phyloP scores from a whole-genome alignment of 2,329 filamentous ascomycete species.

The Karstenula rhodostoma region DNA sequence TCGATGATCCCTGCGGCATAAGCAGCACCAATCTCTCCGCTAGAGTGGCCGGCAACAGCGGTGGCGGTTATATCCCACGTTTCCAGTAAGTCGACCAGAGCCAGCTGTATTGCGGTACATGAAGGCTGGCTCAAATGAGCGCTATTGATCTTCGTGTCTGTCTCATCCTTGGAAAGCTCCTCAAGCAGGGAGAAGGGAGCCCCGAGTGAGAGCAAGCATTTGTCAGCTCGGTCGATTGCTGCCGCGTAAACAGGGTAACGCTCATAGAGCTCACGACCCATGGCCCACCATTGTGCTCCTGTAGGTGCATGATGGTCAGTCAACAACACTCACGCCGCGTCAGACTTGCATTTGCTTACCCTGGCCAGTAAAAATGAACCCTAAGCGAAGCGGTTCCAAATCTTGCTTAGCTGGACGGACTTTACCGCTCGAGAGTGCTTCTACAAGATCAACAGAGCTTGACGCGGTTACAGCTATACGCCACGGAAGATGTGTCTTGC shows the following conservation, averaged over 20 bases:
- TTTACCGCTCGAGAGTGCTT: conserved; percentile 28
- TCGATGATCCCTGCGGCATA: conserved; percentile 35
- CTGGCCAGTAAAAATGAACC: conserved; percentile 44
- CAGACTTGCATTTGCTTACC: conserved; percentile 16
- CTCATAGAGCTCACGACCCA: conserved; percentile 31
- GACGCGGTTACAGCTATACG: conserved; percentile 28
- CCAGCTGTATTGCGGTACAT: conserved; percentile 42
- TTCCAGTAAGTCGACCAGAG: conserved; percentile 33
- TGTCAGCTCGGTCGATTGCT: conserved; percentile 19
- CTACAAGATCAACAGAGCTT: conserved; percentile 24
- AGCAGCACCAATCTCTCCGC: conserved; percentile 42
- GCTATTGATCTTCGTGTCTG: conserved; percentile 26
- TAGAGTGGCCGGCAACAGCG: conserved; percentile 40
- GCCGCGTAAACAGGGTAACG: conserved; percentile 21
- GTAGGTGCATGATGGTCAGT: not conserved
- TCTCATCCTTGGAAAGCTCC: conserved; percentile 30
- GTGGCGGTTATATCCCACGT: conserved; percentile 35
- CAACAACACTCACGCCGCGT: not conserved
- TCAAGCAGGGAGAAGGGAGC: conserved; percentile 23
- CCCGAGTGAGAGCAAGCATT: conserved; percentile 20
- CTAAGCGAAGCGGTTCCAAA: conserved; percentile 24
- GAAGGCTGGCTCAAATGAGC: conserved; percentile 37
- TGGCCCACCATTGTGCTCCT: conserved; percentile 42
- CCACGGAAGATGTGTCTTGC: conserved; percentile 33
- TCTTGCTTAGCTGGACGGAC: conserved; percentile 31